These are phyloP conservation scores for Adenanthera pavonina DNA, from an alignment of 306 rosid species.

Conservation along the genomic window DNA sequence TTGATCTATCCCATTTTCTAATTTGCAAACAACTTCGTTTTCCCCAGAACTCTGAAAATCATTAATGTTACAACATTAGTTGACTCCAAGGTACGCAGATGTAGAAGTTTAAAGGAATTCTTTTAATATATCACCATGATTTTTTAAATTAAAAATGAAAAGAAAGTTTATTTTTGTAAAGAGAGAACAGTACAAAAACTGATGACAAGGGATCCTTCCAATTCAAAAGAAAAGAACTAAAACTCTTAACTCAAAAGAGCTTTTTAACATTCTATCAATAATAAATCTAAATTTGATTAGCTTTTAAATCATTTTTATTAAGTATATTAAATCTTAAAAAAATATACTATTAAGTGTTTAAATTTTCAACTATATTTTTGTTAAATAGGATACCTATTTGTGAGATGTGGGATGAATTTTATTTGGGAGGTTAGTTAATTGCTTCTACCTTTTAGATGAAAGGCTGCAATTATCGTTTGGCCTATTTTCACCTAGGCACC, in stretches of 20 bases:
- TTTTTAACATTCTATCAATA: background rate
- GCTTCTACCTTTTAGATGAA: slow-evolving; percentile 12
- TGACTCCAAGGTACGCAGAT: background rate
- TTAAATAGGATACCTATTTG: background rate
- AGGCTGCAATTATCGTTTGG: slow-evolving; percentile 14
- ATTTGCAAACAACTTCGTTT: background rate
- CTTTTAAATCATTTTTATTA: background rate
- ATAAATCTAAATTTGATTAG: background rate
- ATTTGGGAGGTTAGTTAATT: background rate
- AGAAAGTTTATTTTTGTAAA: background rate
- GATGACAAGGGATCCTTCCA: background rate
- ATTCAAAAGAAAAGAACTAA: background rate
- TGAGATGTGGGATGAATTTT: slow-evolving; percentile 11
- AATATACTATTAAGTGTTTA: background rate
- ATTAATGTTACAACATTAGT: background rate
- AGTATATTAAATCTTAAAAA: background rate
- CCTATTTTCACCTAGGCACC: background rate
- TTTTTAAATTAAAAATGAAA: background rate
- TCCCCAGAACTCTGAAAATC: background rate
- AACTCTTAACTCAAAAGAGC: background rate
- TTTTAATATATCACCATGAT: background rate
- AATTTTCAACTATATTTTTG: background rate
- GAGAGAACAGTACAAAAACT: background rate
- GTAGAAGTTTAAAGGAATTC: background rate
- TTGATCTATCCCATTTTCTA: slow-evolving; percentile 4